These are phyloP conservation scores for Fereydounia khargensis DNA, from an alignment of 1,284 basidiomycete species.

Conservation along the genomic window DNA sequence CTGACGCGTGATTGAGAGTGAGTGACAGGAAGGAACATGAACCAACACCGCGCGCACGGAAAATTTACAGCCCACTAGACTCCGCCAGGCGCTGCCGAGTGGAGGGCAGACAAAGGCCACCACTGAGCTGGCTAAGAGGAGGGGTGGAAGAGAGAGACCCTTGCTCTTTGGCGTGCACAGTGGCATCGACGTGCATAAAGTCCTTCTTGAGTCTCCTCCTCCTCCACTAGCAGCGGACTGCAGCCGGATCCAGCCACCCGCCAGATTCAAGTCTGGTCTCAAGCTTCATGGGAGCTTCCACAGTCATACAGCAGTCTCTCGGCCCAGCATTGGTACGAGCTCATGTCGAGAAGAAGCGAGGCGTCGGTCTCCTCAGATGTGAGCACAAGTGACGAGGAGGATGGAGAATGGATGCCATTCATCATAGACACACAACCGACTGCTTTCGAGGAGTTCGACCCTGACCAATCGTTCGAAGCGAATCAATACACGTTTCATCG, in stretches of 20 bases:
- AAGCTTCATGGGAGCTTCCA: background rate
- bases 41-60: too few relatives aligned
- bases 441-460: constrained; percentile 14
- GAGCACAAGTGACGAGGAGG: constrained; percentile 8
- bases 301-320: background rate
- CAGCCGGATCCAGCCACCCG: background rate
- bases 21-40: too few relatives aligned
- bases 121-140: too few relatives aligned
- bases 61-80: too few relatives aligned
- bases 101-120: too few relatives aligned
- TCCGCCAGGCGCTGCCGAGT: too few relatives aligned
- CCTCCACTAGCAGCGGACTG: background rate
- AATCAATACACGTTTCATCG: constrained; percentile 2
- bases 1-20: too few relatives aligned
- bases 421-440: constrained; percentile 16
- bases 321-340: constrained; percentile 9
- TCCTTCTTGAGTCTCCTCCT: too few relatives aligned
- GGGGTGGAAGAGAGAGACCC: too few relatives aligned
- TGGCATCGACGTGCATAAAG: too few relatives aligned
- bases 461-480: constrained; percentile 20
- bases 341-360: constrained; percentile 7
- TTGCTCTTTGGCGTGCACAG: too few relatives aligned
- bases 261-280: background rate
- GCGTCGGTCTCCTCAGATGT: constrained; percentile 4
- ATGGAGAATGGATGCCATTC: constrained; percentile 16